Percentiles rank a stretch among this genome's conserved stretches.
phyloP scores from a whole-genome alignment of 2,329 filamentous ascomycete genomes.

The Diaporthe ampelina region DNA sequence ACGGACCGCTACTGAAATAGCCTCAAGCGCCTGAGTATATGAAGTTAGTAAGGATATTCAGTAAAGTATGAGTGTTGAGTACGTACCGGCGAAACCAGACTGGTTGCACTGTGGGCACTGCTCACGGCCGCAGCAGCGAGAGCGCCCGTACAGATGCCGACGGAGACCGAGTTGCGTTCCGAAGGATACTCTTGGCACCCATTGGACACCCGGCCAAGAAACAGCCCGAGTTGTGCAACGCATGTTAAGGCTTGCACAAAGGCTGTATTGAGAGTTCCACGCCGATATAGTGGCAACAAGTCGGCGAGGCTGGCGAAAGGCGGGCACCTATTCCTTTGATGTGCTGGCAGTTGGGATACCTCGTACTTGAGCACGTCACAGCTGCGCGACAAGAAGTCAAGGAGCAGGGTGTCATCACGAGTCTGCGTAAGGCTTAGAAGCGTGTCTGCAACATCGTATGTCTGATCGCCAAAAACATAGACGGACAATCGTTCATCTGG shows the following conservation, averaged over 20 bases:
- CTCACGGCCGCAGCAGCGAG: conserved; percentile 76
- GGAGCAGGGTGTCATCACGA: conserved; percentile 24
- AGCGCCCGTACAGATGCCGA: conserved; percentile 77
- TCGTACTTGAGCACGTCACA: conserved; percentile 1
- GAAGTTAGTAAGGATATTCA: not conserved
- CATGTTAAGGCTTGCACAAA: conserved; percentile 24
- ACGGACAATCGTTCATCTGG: conserved; percentile 8
- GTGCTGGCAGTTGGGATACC: conserved; percentile 36
- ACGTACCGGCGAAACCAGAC: conserved; percentile 59
- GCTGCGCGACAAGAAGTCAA: conserved; percentile 13
- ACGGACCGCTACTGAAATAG: conserved; percentile 12
- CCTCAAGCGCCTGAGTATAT: not conserved
- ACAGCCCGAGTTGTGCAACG: conserved; percentile 9
- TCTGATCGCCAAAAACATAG: conserved; percentile 45
- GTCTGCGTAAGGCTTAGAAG: conserved; percentile 31
- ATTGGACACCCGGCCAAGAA: conserved; percentile 1
- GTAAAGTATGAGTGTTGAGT: conserved; percentile 56
- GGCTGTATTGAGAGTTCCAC: conserved; percentile 42
- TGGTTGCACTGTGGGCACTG: conserved; percentile 72
- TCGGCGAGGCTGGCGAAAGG: conserved; percentile 43
- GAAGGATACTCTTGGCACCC: conserved; percentile 3
- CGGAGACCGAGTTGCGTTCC: not conserved
- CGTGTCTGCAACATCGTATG: conserved; percentile 39
- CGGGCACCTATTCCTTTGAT: conserved; percentile 37
- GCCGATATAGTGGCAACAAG: conserved; percentile 42